These are phyloP conservation scores for Fimicolochytrium jonesii DNA, from an alignment of 192 early-diverging fungal genomes.

Conservation along the genomic window DNA sequence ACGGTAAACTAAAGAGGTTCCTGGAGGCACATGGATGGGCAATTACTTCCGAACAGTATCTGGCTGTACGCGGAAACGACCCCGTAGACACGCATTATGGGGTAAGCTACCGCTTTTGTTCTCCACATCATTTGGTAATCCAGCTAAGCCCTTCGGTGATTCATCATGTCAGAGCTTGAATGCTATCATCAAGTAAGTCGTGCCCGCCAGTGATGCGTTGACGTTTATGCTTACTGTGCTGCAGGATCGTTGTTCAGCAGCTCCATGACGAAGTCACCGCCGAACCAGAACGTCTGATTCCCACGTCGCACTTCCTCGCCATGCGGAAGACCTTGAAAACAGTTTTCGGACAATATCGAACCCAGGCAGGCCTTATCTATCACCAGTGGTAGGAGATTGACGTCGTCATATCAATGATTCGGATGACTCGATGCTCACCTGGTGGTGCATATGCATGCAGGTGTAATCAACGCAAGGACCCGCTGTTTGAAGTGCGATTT, in stretches of 20 bases:
- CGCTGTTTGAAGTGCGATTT: background rate
- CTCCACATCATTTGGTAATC: too few relatives aligned
- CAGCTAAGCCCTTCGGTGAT: too few relatives aligned
- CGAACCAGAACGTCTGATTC: background rate
- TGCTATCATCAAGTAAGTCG: conserved; percentile 1
- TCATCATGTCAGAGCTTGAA: background rate
- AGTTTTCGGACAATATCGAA: background rate
- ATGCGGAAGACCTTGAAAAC: background rate
- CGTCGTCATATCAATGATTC: too few relatives aligned
- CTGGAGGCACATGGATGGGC: background rate
- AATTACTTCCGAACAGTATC: background rate
- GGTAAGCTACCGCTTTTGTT: too few relatives aligned
- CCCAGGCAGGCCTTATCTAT: background rate
- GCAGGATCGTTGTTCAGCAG: background rate
- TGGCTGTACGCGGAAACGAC: background rate
- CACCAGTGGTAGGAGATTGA: background rate
- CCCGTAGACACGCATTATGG: background rate
- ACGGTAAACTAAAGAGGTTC: background rate
- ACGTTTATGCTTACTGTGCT: background rate
- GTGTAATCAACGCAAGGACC: background rate
- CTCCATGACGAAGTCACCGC: background rate
- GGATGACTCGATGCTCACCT: too few relatives aligned
- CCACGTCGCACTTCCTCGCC: background rate
- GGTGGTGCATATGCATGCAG: too few relatives aligned
- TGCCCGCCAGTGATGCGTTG: background rate